Conservation (phyloP, 805 yeast species). For the Metschnikowia noctiluminum region DNA sequence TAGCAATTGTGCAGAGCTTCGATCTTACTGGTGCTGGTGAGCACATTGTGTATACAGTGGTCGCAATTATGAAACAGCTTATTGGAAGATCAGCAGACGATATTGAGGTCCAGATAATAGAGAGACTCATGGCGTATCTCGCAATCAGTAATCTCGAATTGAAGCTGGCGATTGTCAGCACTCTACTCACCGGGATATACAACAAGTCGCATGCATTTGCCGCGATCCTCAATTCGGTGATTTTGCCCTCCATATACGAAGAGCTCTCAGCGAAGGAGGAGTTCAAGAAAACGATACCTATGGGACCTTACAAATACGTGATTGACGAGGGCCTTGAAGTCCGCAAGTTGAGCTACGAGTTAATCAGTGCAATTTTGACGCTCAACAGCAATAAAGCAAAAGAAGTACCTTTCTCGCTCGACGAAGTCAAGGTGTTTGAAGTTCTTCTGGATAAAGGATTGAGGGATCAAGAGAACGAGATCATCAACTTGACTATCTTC, state of each 20-base stretch:
- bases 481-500: conserved; percentile 49
- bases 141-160: conserved; percentile 43
- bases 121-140: conserved; percentile 20
- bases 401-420: conserved; percentile 21
- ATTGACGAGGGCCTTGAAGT: conserved; percentile 75
- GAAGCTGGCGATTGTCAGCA: conserved; percentile 57
- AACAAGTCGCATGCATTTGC: conserved; percentile 48
- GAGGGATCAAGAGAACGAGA: conserved; percentile 59
- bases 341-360: conserved; percentile 69
- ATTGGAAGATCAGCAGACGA: conserved; percentile 13
- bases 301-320: conserved; percentile 85
- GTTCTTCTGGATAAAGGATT: conserved; percentile 49
- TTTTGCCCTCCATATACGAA: conserved; percentile 49
- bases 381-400: conserved; percentile 19
- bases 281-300: conserved; percentile 62
- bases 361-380: conserved; percentile 52
- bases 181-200: conserved; percentile 57
- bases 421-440: conserved; percentile 34
- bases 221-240: conserved; percentile 37
- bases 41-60: conserved; percentile 25
- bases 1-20: conserved; percentile 12
- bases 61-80: conserved; percentile 34
- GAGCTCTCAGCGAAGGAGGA: conserved; percentile 56
- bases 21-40: conserved; percentile 6
- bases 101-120: conserved; percentile 10